phyloP scores from a whole-genome alignment of 495 filamentous ascomycete species.

The Penicillium goetzii region DNA sequence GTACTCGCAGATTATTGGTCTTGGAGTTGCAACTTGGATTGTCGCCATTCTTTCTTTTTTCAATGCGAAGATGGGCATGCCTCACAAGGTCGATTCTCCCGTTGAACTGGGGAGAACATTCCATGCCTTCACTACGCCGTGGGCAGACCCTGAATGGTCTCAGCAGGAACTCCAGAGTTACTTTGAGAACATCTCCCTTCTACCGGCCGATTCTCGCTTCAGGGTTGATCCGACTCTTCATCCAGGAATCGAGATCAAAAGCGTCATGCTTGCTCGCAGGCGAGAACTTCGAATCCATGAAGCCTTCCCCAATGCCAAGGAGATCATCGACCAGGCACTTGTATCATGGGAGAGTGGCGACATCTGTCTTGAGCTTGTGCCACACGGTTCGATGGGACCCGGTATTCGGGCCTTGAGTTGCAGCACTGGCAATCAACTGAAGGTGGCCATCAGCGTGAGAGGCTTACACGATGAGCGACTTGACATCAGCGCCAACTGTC shows the following conservation, averaged over 20 bases:
- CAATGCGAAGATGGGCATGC: slow-evolving; percentile 50
- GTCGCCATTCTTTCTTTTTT: slow-evolving; percentile 54
- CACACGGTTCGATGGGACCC: slow-evolving; percentile 43
- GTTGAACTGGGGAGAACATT: slow-evolving; percentile 44
- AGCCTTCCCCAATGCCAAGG: slow-evolving; percentile 50
- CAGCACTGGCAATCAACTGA: slow-evolving; percentile 38
- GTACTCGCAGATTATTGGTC: slow-evolving; percentile 55
- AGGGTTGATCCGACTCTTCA: slow-evolving; percentile 43
- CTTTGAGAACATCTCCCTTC: slow-evolving; percentile 38
- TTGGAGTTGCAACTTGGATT: slow-evolving; percentile 58
- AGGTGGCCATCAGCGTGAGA: slow-evolving; percentile 48
- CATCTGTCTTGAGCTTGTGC: slow-evolving; percentile 52
- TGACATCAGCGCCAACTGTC: slow-evolving; percentile 51
- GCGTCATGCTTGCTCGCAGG: slow-evolving; percentile 40
- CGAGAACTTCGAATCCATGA: slow-evolving; percentile 42
- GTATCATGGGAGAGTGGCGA: slow-evolving; percentile 46
- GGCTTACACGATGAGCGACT: slow-evolving; percentile 40
- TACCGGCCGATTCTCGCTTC: slow-evolving; percentile 38
- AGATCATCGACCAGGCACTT: slow-evolving; percentile 45
- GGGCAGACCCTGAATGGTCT: slow-evolving; percentile 51
- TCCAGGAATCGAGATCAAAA: slow-evolving; percentile 55
- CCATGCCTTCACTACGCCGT: slow-evolving; percentile 51
- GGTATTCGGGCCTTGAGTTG: slow-evolving; percentile 54
- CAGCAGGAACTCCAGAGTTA: slow-evolving; percentile 57
- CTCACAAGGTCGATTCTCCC: slow-evolving; percentile 43